Conservation (phyloP, 495 filamentous ascomycete species). For the Hyphodiscus hymeniophilus region DNA sequence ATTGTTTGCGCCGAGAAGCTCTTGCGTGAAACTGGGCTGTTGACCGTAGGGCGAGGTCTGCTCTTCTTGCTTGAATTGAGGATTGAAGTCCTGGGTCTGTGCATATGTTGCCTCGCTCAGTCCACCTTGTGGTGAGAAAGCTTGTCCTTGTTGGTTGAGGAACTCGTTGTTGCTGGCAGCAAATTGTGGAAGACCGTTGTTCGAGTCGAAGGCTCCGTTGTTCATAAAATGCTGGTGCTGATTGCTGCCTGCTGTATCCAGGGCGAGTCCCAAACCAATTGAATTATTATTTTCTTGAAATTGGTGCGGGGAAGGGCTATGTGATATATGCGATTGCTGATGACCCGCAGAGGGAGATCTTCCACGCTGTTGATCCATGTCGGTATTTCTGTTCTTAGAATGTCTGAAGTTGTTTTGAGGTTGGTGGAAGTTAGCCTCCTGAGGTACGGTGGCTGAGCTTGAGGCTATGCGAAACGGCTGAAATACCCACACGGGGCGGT, state of each 20-base stretch:
- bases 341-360: slow-evolving; percentile 23
- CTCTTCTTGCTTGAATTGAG: slow-evolving; percentile 19
- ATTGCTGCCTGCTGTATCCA: slow-evolving; percentile 13
- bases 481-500: slow-evolving; percentile 7
- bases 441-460: slow-evolving; percentile 20
- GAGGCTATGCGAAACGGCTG: slow-evolving; percentile 22
- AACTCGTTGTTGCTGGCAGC: slow-evolving; percentile 13
- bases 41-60: slow-evolving; percentile 10
- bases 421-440: slow-evolving; percentile 13
- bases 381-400: slow-evolving; percentile 24
- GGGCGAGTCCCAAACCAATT: slow-evolving; percentile 19
- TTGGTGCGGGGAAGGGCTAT: slow-evolving; percentile 13
- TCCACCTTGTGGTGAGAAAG: slow-evolving; percentile 16
- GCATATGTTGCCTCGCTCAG: slow-evolving; percentile 9
- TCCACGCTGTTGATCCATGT: slow-evolving; percentile 25
- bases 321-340: slow-evolving; percentile 24
- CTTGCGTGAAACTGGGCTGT: slow-evolving; percentile 22
- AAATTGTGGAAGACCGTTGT: slow-evolving; percentile 6
- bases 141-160: slow-evolving; percentile 10
- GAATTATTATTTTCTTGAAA: slow-evolving; percentile 17
- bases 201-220: slow-evolving; percentile 6
- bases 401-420: slow-evolving; percentile 10
- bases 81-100: slow-evolving; percentile 16
- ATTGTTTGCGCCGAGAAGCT: slow-evolving; percentile 21
- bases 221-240: slow-evolving; percentile 10